These are phyloP conservation scores for Bromus sterilis DNA, from an alignment of 176 grass and related monocot genomes.

Conservation along the genomic window DNA sequence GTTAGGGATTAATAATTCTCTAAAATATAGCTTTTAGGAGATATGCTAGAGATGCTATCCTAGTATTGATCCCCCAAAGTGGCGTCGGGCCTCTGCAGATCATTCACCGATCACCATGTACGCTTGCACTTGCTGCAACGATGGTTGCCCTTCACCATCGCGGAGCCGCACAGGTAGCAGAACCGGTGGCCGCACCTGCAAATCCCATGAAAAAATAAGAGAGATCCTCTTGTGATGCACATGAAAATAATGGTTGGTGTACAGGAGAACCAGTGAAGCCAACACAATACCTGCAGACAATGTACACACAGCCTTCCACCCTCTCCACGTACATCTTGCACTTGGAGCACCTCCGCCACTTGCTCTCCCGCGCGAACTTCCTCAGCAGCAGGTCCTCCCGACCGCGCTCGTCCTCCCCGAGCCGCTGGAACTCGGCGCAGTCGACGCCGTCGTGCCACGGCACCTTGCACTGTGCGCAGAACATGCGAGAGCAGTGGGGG, in stretches of 20 bases:
- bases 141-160: conserved; percentile 49
- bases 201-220: neutral
- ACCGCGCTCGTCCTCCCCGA: conserved; percentile 32
- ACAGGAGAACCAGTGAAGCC: neutral
- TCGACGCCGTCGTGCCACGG: conserved; percentile 51
- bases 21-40: no score
- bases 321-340: conserved; percentile 87
- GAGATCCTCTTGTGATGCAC: neutral
- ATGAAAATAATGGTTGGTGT: neutral
- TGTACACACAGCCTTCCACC: conserved; percentile 54
- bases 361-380: conserved; percentile 38
- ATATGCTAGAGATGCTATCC: no score
- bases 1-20: no score
- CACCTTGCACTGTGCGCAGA: conserved; percentile 68
- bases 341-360: conserved; percentile 74
- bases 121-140: conserved; percentile 36
- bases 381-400: conserved; percentile 51
- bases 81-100: neutral
- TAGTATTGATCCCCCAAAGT: no score
- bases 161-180: conserved; percentile 67
- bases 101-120: conserved; percentile 38
- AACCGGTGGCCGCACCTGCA: conserved; percentile 60
- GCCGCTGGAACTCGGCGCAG: conserved; percentile 39
- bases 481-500: conserved; percentile 53
- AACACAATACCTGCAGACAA: conserved; percentile 61